These are phyloP conservation scores for Triticum urartu DNA, from an alignment of 176 grass and related monocot species.

Conservation along the genomic window DNA sequence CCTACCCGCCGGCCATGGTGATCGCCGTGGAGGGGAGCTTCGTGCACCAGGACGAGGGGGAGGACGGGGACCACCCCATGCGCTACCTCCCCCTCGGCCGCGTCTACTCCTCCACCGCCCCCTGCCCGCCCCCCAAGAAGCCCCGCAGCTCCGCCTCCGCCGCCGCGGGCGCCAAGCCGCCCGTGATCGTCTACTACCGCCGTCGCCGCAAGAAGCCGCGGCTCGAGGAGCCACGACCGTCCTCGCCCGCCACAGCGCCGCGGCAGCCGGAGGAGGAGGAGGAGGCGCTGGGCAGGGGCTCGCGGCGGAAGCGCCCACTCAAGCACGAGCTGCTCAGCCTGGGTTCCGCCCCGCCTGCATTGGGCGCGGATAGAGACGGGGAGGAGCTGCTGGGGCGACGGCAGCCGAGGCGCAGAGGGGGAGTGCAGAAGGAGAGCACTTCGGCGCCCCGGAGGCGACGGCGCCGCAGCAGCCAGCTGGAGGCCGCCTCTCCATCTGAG, in stretches of 20 bases:
- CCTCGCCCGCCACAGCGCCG: constrained; percentile 6
- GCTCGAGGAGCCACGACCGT: not conserved
- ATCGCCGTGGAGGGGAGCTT: constrained; percentile 62
- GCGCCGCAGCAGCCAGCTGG: constrained; percentile 35
- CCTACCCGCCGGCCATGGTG: constrained; percentile 53
- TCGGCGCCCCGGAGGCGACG: constrained; percentile 13
- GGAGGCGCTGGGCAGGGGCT: constrained; percentile 5
- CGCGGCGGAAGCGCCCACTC: constrained; percentile 35
- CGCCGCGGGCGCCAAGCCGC: not conserved
- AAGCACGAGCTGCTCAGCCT: constrained; percentile 54
- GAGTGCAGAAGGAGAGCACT: constrained; percentile 22
- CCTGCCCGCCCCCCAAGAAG: constrained; percentile 48
- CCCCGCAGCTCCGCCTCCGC: not conserved
- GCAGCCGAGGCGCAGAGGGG: constrained; percentile 23
- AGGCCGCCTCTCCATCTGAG: constrained; percentile 26
- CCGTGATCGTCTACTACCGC: constrained; percentile 46
- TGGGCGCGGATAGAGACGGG: constrained; percentile 10
- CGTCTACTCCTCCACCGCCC: constrained; percentile 75
- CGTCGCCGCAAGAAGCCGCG: constrained; percentile 44
- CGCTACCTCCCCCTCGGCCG: constrained; percentile 74
- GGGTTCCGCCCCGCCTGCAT: constrained; percentile 33
- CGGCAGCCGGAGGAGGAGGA: constrained; percentile 13
- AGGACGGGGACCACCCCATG: constrained; percentile 49
- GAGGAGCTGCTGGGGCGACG: not conserved
- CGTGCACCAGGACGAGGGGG: constrained; percentile 43